These are phyloP conservation scores for Whalleya microplaca DNA, from an alignment of 2,329 filamentous ascomycete genomes.

Conservation along the genomic window DNA sequence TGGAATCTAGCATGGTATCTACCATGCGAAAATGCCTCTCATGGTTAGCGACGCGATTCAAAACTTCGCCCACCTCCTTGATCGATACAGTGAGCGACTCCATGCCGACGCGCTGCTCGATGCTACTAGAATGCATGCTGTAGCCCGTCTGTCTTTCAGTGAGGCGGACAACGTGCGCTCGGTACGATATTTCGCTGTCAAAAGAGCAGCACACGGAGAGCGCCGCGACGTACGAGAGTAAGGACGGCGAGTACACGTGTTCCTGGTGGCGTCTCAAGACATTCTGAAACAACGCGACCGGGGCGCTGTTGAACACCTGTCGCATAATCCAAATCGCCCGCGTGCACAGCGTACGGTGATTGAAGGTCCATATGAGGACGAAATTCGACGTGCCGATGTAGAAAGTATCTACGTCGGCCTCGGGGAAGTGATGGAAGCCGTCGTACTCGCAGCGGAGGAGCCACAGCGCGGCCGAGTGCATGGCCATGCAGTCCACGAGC, in stretches of 20 bases:
- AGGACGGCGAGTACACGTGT: constrained; percentile 24
- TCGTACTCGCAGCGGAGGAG: constrained; percentile 33
- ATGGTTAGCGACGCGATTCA: constrained; percentile 30
- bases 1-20: constrained; percentile 22
- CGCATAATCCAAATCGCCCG: constrained; percentile 27
- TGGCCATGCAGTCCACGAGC: constrained; percentile 28
- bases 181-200: constrained; percentile 28
- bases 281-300: constrained; percentile 25
- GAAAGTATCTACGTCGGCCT: constrained; percentile 20
- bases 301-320: constrained; percentile 11
- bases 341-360: constrained; percentile 19
- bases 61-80: constrained; percentile 25
- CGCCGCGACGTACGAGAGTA: constrained; percentile 29
- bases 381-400: constrained; percentile 31
- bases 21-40: constrained; percentile 29
- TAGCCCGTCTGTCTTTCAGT: constrained; percentile 25
- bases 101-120: constrained; percentile 25
- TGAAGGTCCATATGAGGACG: constrained; percentile 33
- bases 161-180: constrained; percentile 18
- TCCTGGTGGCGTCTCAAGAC: constrained; percentile 24
- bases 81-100: constrained; percentile 23
- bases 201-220: constrained; percentile 27
- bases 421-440: constrained; percentile 31
- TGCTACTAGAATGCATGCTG: constrained; percentile 13
- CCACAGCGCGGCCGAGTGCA: constrained; percentile 29